Base-by-base conservation (phyloP, 345 rosid species). In the Psidium guajava region DNA sequence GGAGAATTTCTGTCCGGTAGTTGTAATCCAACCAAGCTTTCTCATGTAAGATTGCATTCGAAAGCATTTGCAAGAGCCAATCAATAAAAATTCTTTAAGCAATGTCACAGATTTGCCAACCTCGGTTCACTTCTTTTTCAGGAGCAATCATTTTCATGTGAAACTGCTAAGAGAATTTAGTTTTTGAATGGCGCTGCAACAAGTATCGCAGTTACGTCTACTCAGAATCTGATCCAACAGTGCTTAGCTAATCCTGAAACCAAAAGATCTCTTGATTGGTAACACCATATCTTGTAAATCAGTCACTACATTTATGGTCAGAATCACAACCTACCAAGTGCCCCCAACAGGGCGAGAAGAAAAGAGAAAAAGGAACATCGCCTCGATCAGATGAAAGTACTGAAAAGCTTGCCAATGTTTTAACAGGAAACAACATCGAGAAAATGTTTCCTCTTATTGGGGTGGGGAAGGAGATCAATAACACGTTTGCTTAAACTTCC, bases 401-500 rank as follows among this genome's bases (percentile, higher is more conserved):
- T 25, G 40, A 69, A 32, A 69, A 69, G 47, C 80, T 69, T 36
- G 47, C 25, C 47, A 8, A 21, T 36, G 80, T 69, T 69, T 69
- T 11, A 49, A 58, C 16, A 51, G 21, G 27, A 11, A 50, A 13
- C 61, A n/a, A 10, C 27, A 47, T 53, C 32, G 42, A 69, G 82
- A 54, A 54, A 75, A 51, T 21, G 25, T 69, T 9, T 12, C 47
- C 47, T 36, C 32, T 69, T 36, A 18, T 69, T 21, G 9, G 13
- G 24, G 18, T 53, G 47, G 47, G 6, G 47, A 40, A 77, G 50
- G 81, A 50, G 84, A 82, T 50, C 85, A 73, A 83, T 74, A 83
- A 44, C 77, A 74, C 69, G 10, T 55, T 50, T 56, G 83, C 81
- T 86, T 58, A 86, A 84, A 74, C 91, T 85, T 85, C 86, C 57